phyloP scores from a whole-genome alignment of 106 monocot genomes.

The Platanthera guangdongensis region DNA sequence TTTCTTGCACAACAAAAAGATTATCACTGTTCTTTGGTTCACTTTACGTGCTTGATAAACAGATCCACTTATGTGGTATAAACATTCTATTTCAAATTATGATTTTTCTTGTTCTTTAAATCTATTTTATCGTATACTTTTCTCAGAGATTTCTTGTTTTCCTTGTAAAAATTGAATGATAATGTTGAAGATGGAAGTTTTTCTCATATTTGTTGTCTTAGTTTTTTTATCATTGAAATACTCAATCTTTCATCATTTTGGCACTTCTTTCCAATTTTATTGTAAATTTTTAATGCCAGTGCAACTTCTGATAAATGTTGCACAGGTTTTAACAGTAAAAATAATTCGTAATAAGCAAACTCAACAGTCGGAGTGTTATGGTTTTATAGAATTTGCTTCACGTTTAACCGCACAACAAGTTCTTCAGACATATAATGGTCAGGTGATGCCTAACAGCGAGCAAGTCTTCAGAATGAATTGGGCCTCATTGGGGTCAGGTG shows the following conservation, averaged over 20 bases:
- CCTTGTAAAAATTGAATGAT: not conserved
- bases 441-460: conserved; percentile 49
- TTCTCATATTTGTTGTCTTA: not conserved
- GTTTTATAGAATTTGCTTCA: conserved; percentile 74
- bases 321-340: conserved; percentile 46
- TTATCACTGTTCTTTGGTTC: not conserved
- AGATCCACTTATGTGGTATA: not conserved
- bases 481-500: conserved; percentile 45
- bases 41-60: not conserved
- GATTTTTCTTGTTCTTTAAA: not conserved
- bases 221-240: conserved; percentile 1
- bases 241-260: not conserved
- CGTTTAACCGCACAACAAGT: conserved; percentile 55
- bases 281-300: not conserved
- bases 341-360: conserved; percentile 72
- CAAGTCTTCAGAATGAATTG: conserved; percentile 69
- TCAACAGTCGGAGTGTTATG: conserved; percentile 69
- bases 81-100: not conserved
- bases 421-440: conserved; percentile 61
- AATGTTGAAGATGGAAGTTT: not conserved
- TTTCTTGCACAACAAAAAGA: not conserved
- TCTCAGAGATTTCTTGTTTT: not conserved
- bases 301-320: not conserved
- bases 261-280: not conserved
- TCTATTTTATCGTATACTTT: not conserved